Conservation (phyloP, 2,329 filamentous ascomycete species). For the Sclerotinia subarctica region DNA sequence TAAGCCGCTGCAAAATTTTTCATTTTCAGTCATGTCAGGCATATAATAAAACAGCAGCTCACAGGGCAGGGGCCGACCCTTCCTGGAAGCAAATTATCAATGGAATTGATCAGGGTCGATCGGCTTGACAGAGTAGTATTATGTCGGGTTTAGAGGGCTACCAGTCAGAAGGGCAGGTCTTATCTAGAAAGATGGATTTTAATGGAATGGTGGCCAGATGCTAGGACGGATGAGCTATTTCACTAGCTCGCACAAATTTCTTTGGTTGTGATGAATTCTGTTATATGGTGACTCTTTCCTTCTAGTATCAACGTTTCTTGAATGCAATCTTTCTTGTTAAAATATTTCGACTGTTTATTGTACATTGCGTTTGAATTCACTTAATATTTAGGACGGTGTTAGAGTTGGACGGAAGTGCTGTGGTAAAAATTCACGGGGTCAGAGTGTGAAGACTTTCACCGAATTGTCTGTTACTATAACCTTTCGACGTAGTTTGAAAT, state of each 20-base stretch:
- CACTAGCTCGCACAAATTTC: slow-evolving; percentile 7
- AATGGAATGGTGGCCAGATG: background rate
- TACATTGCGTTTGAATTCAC: background rate
- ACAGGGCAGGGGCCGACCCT: background rate
- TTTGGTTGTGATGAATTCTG: background rate
- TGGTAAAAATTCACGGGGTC: background rate
- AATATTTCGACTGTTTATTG: background rate
- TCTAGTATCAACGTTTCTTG: background rate
- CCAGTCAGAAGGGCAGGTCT: slow-evolving; percentile 5
- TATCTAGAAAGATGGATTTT: background rate
- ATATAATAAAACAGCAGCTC: background rate
- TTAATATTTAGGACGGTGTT: background rate
- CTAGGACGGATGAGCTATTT: background rate
- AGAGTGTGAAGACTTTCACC: slow-evolving; percentile 5
- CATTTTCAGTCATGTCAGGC: background rate
- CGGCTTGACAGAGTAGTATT: slow-evolving; percentile 12
- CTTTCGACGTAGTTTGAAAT: slow-evolving; percentile 18
- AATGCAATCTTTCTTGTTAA: background rate
- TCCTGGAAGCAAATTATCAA: background rate
- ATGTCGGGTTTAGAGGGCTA: background rate
- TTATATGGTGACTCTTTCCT: slow-evolving; percentile 3
- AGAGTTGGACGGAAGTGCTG: background rate
- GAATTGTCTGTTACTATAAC: slow-evolving; percentile 7
- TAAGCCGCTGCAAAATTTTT: slow-evolving; percentile 3
- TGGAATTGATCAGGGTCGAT: background rate